Conservation (phyloP, 192 early-diverging fungal genomes). For the Thoreauomyces humboldtii region DNA sequence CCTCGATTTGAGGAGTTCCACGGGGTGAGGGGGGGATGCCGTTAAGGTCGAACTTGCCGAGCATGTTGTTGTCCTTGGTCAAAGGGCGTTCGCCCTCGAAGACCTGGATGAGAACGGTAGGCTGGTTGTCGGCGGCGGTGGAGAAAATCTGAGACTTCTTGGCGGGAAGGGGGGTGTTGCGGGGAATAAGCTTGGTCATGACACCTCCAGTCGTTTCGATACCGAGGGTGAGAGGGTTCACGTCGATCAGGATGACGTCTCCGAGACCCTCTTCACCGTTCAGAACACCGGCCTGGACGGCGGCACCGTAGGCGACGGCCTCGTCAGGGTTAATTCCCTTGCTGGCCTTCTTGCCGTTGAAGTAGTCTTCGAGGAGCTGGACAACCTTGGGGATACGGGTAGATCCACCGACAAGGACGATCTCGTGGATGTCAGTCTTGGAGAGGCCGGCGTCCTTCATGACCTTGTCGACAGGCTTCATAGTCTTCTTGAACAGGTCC, state of each 20-base stretch:
- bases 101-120: constrained; percentile 93
- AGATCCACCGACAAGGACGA: constrained; percentile 97
- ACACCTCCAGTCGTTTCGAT: constrained; percentile 97
- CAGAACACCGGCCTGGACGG: constrained; percentile 92
- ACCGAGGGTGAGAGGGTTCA: constrained; percentile 94
- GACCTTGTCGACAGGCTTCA: constrained; percentile 92
- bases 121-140: constrained; percentile 96
- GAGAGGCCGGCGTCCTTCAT: constrained; percentile 83
- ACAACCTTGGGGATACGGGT: constrained; percentile 98
- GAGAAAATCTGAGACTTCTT: constrained; percentile 99
- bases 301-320: constrained; percentile 97
- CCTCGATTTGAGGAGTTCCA: constrained; percentile 96
- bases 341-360: constrained; percentile 93
- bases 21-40: constrained; percentile 92
- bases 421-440: constrained; percentile 89
- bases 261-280: constrained; percentile 63
- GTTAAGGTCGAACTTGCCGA: constrained; percentile 95
- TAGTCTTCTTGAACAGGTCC: constrained; percentile 88
- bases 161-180: constrained; percentile 92
- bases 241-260: constrained; percentile 82
- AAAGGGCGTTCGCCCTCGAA: constrained; percentile 95
- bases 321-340: constrained; percentile 99
- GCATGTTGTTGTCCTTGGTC: constrained; percentile 98
- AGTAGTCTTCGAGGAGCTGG: constrained; percentile 88
- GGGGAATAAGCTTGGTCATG: constrained; percentile 92